These are phyloP conservation scores for Micromonas commoda DNA, from an alignment of 139 green algal genomes.

Conservation along the genomic window DNA sequence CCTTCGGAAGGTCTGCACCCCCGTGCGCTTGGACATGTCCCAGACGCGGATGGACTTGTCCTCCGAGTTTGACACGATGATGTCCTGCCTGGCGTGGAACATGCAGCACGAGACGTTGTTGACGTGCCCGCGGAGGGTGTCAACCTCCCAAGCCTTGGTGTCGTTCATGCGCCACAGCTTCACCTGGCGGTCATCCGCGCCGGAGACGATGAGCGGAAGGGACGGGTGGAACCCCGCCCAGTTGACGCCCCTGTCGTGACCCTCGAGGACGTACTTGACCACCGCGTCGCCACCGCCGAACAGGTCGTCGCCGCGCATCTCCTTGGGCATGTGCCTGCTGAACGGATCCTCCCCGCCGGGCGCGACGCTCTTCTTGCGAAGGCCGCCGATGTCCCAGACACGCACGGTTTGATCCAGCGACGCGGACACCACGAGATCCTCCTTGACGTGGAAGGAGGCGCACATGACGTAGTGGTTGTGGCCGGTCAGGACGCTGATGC, in stretches of 20 bases:
- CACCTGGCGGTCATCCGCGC: conserved; percentile 96
- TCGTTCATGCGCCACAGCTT: conserved; percentile 99
- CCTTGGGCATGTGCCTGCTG: conserved; percentile 60
- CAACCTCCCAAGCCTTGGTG: conserved; percentile 99
- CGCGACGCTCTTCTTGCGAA: conserved; percentile 89
- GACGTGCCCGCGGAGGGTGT: conserved; percentile 96
- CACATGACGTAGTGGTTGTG: conserved; percentile 99
- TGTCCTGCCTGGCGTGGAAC: conserved; percentile 95
- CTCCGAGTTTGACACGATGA: conserved; percentile 97
- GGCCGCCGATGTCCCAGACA: conserved; percentile 95
- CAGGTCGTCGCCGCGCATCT: conserved; percentile 89
- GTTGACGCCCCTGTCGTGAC: conserved; percentile 97
- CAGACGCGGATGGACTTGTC: conserved; percentile 98
- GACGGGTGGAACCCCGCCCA: conserved; percentile 97
- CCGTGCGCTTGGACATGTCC: conserved; percentile 97
- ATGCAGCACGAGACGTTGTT: conserved; percentile 99
- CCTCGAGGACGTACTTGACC: conserved; percentile 99
- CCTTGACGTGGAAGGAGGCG: conserved; percentile 93
- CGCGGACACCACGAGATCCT: conserved; percentile 84
- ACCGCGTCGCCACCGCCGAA: conserved; percentile 94
- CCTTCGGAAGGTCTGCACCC: conserved; percentile 90
- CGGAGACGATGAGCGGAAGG: conserved; percentile 95
- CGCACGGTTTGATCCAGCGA: conserved; percentile 94
- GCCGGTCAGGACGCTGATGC: conserved; percentile 94
- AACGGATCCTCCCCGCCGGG: conserved; percentile 78